Evolutionary conservation across 179 eudicot genomes (phyloP).

Genomic region (Beta corolliflora): DNA sequence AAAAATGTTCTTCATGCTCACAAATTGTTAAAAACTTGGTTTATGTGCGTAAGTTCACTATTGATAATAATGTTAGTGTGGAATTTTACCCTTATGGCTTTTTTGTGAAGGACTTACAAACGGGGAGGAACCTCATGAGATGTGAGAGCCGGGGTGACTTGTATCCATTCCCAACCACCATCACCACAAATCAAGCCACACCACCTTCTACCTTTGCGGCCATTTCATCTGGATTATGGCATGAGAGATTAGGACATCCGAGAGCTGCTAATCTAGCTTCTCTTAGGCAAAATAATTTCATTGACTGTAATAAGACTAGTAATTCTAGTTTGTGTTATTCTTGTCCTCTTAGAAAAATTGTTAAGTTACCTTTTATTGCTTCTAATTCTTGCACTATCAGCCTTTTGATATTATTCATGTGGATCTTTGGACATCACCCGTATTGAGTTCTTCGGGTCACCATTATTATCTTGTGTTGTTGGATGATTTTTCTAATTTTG

Average conservation of each 20-base stretch:
- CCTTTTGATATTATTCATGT: not conserved
- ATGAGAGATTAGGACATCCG: too few species aligned
- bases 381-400: not conserved
- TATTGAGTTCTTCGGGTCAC: not conserved
- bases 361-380: not conserved
- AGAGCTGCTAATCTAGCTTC: not conserved
- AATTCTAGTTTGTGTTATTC: not conserved
- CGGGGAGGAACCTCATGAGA: not conserved
- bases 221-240: too few species aligned
- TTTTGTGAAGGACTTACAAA: not conserved
- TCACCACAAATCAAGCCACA: not conserved
- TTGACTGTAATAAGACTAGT: not conserved
- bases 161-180: not conserved
- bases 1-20: not conserved
- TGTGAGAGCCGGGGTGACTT: not conserved
- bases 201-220: too few species aligned
- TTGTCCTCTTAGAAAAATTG: not conserved
- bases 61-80: not conserved
- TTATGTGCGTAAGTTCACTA: not conserved
- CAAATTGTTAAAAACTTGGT: not conserved
- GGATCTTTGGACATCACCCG: not conserved
- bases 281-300: not conserved
- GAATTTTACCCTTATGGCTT: not conserved
- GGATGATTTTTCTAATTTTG: too few species aligned
- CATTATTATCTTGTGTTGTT: too few species aligned